These are phyloP conservation scores for Petrea volubilis DNA, from an alignment of 257 asterid species.

Conservation along the genomic window DNA sequence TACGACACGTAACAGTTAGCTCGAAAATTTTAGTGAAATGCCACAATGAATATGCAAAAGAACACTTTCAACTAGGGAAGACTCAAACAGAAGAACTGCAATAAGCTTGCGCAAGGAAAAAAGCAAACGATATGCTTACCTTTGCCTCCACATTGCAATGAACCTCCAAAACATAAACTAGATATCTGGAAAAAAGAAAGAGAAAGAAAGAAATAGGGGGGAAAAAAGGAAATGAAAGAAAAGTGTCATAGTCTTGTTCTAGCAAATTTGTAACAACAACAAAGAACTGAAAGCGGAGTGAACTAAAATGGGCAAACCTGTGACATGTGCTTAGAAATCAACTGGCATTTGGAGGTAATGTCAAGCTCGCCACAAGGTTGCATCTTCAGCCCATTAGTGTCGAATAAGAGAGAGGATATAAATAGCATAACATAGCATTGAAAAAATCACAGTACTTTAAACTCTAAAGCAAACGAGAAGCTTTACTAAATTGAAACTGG, in stretches of 20 bases:
- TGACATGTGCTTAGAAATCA: constrained; percentile 55
- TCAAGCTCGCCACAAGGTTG: constrained; percentile 56
- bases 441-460: not conserved
- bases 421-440: not conserved
- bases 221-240: constrained; percentile 1
- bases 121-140: constrained; percentile 33
- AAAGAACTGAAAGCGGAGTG: constrained; percentile 17
- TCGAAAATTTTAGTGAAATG: not conserved
- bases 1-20: not conserved
- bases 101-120: not conserved
- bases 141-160: constrained; percentile 36
- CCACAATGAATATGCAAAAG: not conserved
- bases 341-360: constrained; percentile 50
- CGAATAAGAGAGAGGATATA: constrained; percentile 6
- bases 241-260: not conserved
- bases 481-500: not conserved
- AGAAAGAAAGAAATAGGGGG: too few species aligned
- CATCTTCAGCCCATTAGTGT: constrained; percentile 43
- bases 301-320: constrained; percentile 51
- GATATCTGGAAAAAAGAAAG: constrained; percentile 44
- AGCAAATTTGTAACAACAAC: not conserved
- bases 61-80: not conserved
- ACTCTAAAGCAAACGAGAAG: not conserved
- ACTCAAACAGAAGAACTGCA: constrained; percentile 6
- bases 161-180: constrained; percentile 33